Conservation (phyloP, 2,329 filamentous ascomycete species). For the Diaporthe sp. region DNA sequence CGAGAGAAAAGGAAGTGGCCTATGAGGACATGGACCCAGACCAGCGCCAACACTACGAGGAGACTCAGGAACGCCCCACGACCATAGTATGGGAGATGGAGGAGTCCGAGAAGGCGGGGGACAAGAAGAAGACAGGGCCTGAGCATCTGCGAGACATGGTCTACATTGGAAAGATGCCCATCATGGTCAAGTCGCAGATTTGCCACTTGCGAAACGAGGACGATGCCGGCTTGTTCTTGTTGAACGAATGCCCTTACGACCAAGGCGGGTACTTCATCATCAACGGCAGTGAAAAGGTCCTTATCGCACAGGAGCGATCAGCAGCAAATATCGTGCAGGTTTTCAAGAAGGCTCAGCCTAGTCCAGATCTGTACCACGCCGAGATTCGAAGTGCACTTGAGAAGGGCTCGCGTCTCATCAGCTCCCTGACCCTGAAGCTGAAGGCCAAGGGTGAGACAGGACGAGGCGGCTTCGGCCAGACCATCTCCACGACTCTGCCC, state of each 20-base stretch:
- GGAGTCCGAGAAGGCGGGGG: slow-evolving; percentile 62
- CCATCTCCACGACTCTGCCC: slow-evolving; percentile 90
- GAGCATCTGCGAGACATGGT: slow-evolving; percentile 78
- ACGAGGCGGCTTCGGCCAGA: slow-evolving; percentile 87
- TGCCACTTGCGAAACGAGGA: slow-evolving; percentile 88
- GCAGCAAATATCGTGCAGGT: slow-evolving; percentile 99
- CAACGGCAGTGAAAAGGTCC: slow-evolving; percentile 98
- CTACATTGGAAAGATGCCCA: slow-evolving; percentile 94
- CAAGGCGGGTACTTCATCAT: slow-evolving; percentile 99
- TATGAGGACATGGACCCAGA: slow-evolving; percentile 78
- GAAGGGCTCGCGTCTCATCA: slow-evolving; percentile 95
- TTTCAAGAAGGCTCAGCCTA: slow-evolving; percentile 97
- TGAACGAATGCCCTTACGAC: slow-evolving; percentile 98
- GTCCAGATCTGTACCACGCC: slow-evolving; percentile 91
- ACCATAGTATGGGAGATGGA: slow-evolving; percentile 74
- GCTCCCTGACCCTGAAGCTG: slow-evolving; percentile 91
- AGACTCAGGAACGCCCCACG: slow-evolving; percentile 71
- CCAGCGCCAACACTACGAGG: slow-evolving; percentile 68
- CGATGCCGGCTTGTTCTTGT: slow-evolving; percentile 88
- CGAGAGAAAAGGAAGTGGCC: slow-evolving; percentile 80
- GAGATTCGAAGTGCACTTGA: slow-evolving; percentile 97
- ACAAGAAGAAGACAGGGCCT: slow-evolving; percentile 64
- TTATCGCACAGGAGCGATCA: slow-evolving; percentile 97
- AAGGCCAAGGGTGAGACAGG: slow-evolving; percentile 85
- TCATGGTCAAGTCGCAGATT: slow-evolving; percentile 98